phyloP scores from a whole-genome alignment of 768 basidiomycete genomes.

The Boletus reticulatus region DNA sequence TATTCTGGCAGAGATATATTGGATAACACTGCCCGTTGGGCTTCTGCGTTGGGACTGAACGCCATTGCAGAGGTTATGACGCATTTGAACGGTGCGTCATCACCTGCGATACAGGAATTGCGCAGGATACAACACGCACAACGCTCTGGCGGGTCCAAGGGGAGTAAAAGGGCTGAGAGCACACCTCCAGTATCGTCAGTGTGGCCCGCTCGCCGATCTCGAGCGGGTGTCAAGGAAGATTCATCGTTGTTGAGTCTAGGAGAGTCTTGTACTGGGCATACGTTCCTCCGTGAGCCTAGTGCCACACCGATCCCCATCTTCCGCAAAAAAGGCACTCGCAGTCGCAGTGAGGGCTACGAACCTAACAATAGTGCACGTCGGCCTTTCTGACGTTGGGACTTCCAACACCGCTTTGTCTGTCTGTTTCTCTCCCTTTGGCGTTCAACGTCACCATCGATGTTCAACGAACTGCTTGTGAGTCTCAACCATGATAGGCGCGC shows the following conservation, averaged over 20 bases:
- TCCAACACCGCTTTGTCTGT: neutral
- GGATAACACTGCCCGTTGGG: constrained; percentile 29
- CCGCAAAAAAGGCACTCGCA: constrained; percentile 21
- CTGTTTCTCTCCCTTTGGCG: neutral
- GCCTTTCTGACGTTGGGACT: constrained; percentile 10
- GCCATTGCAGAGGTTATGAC: constrained; percentile 23
- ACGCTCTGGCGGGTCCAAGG: neutral
- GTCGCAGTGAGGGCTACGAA: constrained; percentile 28
- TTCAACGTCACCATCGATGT: neutral
- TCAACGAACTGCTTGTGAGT: constrained; percentile 18
- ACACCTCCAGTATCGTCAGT: constrained; percentile 26
- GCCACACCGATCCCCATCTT: constrained; percentile 22
- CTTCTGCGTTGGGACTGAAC: constrained; percentile 20
- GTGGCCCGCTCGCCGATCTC: constrained; percentile 16
- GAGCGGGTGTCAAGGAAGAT: constrained; percentile 12
- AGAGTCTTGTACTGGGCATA: constrained; percentile 6
- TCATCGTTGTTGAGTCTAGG: constrained; percentile 1
- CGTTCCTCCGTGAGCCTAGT: constrained; percentile 29
- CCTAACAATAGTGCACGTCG: constrained; percentile 9
- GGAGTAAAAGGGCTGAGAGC: constrained; percentile 28
- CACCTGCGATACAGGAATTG: constrained; percentile 19
- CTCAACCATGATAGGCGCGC: neutral
- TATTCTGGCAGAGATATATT: constrained; percentile 21
- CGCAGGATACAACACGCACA: constrained; percentile 17
- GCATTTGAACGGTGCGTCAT: constrained; percentile 11